phyloP scores from a whole-genome alignment of 352 stramenopile species.

The Phytophthora foliorum region DNA sequence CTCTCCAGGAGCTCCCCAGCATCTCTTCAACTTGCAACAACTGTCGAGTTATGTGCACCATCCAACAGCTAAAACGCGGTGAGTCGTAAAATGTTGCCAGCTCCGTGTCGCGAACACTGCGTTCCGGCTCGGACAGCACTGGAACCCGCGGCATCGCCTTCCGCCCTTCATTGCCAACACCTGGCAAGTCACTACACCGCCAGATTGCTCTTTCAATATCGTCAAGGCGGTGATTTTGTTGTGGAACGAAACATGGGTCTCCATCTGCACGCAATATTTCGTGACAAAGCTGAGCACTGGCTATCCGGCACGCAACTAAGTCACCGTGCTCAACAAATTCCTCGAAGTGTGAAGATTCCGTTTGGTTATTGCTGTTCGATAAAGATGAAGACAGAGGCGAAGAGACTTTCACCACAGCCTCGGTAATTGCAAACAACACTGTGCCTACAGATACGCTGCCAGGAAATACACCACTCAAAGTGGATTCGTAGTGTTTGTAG shows the following conservation, averaged over 20 bases:
- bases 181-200: conserved; percentile 65
- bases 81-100: conserved; percentile 50
- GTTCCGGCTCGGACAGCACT: conserved; percentile 44
- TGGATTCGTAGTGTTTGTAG: conserved; percentile 41
- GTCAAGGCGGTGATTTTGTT: conserved; percentile 42
- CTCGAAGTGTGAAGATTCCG: conserved; percentile 29
- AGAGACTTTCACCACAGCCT: conserved; percentile 41
- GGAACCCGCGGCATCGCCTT: conserved; percentile 64
- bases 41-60: conserved; percentile 69
- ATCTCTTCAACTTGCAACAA: conserved; percentile 69
- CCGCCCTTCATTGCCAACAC: conserved; percentile 70
- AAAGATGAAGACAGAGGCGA: not conserved
- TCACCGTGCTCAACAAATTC: conserved; percentile 67
- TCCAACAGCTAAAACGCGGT: conserved; percentile 14
- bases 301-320: conserved; percentile 43
- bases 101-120: conserved; percentile 70
- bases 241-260: conserved; percentile 37
- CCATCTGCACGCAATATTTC: conserved; percentile 26
- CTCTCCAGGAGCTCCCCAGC: conserved; percentile 58
- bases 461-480: conserved; percentile 49
- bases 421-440: conserved; percentile 64
- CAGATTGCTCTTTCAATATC: conserved; percentile 68
- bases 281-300: conserved; percentile 26
- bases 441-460: conserved; percentile 61
- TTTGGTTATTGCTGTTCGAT: conserved; percentile 2